Percentiles rank a stretch among this genome's conserved stretches.
Evolutionary conservation across 441 rosid species (phyloP).

Genomic region (Capsella rubella): DNA sequence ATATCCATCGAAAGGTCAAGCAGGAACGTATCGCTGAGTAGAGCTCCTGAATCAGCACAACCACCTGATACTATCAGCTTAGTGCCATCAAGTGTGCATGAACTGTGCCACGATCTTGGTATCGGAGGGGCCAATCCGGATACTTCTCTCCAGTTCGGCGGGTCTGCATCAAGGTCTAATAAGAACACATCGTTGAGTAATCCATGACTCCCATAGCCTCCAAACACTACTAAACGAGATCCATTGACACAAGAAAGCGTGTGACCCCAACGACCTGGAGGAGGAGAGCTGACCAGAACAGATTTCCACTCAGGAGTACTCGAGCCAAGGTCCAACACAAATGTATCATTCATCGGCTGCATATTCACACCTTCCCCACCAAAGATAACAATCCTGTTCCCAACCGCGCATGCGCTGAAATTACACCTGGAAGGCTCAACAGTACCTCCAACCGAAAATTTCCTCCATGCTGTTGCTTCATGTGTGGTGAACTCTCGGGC

Average conservation of each 20-base stretch:
- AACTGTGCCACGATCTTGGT: conserved; percentile 98
- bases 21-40: conserved; percentile 87
- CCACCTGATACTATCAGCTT: conserved; percentile 96
- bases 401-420: conserved; percentile 96
- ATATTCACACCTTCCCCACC: conserved; percentile 97
- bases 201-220: conserved; percentile 94
- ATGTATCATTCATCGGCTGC: conserved; percentile 99
- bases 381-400: conserved; percentile 90
- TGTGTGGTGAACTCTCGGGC: conserved; percentile 93
- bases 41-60: conserved; percentile 95
- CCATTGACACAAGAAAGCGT: conserved; percentile 93
- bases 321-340: conserved; percentile 86
- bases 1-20: conserved; percentile 94
- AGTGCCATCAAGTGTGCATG: conserved; percentile 96
- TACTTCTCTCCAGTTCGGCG: conserved; percentile 93
- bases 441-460: conserved; percentile 89
- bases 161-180: conserved; percentile 91
- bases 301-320: conserved; percentile 89
- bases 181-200: conserved; percentile 90
- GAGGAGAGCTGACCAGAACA: conserved; percentile 93
- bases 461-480: conserved; percentile 95
- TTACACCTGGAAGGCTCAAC: conserved; percentile 97
- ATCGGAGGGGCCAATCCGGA: conserved; percentile 94
- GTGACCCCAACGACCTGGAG: conserved; percentile 99
- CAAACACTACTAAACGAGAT: conserved; percentile 89